Conservation (phyloP, 2,329 filamentous ascomycete species). For the Sporothrix variecibatus region DNA sequence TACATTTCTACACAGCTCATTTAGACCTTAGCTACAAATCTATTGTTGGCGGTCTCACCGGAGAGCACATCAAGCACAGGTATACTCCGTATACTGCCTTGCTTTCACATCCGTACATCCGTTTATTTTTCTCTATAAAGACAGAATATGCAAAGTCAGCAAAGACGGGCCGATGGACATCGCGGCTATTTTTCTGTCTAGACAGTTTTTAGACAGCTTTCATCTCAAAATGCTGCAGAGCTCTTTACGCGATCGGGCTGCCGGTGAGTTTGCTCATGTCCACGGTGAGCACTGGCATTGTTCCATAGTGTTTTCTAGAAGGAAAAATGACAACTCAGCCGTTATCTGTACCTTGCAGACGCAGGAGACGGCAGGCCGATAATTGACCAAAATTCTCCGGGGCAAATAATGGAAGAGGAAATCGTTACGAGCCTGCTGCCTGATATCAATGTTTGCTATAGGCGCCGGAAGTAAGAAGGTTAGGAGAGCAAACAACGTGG, state of each 20-base stretch:
- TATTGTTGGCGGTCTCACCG: background rate
- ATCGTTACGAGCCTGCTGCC: background rate
- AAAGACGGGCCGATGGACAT: background rate
- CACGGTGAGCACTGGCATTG: background rate
- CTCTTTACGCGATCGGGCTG: background rate
- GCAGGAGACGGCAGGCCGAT: constrained; percentile 6
- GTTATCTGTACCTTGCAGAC: constrained; percentile 9
- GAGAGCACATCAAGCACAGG: background rate
- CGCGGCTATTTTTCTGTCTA: background rate
- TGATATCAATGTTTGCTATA: background rate
- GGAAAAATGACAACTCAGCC: background rate
- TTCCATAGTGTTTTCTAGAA: constrained; percentile 11
- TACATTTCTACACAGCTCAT: too few species aligned
- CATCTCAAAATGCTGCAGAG: background rate
- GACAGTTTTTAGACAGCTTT: background rate
- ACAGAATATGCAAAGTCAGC: background rate
- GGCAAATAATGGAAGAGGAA: background rate
- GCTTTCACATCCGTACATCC: background rate
- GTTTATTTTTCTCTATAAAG: background rate
- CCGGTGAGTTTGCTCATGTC: background rate
- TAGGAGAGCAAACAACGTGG: background rate
- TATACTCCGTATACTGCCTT: background rate
- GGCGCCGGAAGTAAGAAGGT: background rate
- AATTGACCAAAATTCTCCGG: background rate
- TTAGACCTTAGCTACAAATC: too few species aligned